phyloP scores from a whole-genome alignment of 2,329 filamentous ascomycete genomes.

The Clonostachys rhizophaga region DNA sequence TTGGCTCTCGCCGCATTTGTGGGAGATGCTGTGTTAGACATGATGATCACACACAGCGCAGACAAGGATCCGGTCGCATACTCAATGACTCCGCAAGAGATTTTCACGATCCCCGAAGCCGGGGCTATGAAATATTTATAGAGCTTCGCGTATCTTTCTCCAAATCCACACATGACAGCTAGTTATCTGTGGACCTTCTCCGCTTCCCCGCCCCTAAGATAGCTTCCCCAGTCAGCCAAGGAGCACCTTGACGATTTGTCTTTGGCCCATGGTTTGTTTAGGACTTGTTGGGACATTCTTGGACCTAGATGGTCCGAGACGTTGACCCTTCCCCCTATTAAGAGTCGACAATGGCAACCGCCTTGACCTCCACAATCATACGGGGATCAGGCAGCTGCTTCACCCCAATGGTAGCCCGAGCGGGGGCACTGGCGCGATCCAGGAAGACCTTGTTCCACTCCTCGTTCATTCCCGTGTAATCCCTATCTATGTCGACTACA shows the following conservation, averaged over 20 bases:
- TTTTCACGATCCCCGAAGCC: neutral
- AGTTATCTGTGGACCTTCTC: too few species aligned
- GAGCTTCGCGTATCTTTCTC: neutral
- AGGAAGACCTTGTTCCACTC: constrained; percentile 38
- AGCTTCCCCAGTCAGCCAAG: too few species aligned
- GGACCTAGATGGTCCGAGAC: too few species aligned
- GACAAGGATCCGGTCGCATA: neutral
- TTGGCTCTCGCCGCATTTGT: constrained; percentile 5
- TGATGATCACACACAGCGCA: neutral
- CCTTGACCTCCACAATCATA: constrained; percentile 24
- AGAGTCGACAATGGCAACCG: constrained; percentile 15
- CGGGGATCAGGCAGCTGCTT: constrained; percentile 20
- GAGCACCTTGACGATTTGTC: too few species aligned
- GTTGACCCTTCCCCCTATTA: neutral
- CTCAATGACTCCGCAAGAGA: neutral
- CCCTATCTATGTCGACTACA: constrained; percentile 29
- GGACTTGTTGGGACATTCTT: too few species aligned
- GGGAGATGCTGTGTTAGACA: neutral
- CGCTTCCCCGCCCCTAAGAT: too few species aligned
- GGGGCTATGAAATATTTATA: neutral
- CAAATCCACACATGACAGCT: too few species aligned
- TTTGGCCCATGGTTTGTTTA: too few species aligned
- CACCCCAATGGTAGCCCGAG: constrained; percentile 22
- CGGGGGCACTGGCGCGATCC: constrained; percentile 25
- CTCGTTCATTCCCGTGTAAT: constrained; percentile 38